Evolutionary conservation across 2,329 filamentous ascomycete species (phyloP), one percentile per base, ranked within the genome.

Genomic region (Fusarium sp.): DNA sequence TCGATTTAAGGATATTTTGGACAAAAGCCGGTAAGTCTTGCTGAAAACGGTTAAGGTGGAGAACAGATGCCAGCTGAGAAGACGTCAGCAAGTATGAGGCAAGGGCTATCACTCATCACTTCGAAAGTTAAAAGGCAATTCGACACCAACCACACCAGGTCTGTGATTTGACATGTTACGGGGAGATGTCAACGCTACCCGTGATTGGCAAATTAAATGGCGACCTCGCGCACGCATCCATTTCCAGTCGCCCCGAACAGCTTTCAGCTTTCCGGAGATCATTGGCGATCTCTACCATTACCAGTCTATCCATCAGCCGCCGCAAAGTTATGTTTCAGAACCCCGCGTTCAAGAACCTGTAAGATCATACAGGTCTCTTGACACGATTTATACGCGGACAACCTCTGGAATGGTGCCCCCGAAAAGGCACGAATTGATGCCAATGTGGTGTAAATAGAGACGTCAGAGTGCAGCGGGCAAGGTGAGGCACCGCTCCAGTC

Each of bases 131-230:
- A 37, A 37, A n/a, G 32, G 3, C 4, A 11, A n/a, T 11, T 37
- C 32, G 11, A 18, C 32, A 37, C 32, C 8, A 18, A 5, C 14
- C 8, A 18, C 5, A 4, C 5, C 16, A 5, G 16, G 32, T 37
- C 16, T 0, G 16, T 37, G 32, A 21, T 21, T 21, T 21, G 21
- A 21, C 21, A 21, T 21, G 21, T 21, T 5, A 21, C 21, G 21
- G 21, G 21, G 4, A 21, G 21, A 4, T 34, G 9, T 34, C 32
- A 11, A 11, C 16, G 16, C 32, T 5, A 9, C 32, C 32, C 32
- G 0, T 11, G 16, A 34, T 34, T 5, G 2, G 11, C 16, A 11
- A 2, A 18, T 3, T 18, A 4, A 4, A 34, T 11, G 16, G 16
- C 9, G 16, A 34, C 6, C 28, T 30, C 32, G 32, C 16, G 32